Conservation (phyloP, 345 rosid species). For the Conringia planisiliqua region DNA sequence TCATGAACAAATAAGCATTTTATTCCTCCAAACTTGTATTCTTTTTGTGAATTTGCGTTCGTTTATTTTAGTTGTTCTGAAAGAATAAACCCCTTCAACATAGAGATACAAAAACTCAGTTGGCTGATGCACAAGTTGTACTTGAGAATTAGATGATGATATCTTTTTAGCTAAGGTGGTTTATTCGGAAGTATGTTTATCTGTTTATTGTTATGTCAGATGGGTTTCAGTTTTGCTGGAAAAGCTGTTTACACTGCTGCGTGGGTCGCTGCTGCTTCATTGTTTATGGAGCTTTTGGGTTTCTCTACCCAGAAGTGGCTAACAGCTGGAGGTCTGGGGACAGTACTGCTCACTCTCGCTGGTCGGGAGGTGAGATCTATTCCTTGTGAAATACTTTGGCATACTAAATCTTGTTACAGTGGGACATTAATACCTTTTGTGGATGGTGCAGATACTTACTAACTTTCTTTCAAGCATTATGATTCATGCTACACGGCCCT, state of each 20-base stretch:
- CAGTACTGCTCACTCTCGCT: conserved; percentile 94
- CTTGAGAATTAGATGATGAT: neutral
- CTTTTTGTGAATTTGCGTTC: neutral
- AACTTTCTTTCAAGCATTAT: conserved; percentile 90
- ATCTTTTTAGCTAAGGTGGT: neutral
- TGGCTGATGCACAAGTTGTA: neutral
- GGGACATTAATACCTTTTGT: conserved; percentile 4
- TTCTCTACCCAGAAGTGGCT: conserved; percentile 93
- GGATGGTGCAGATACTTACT: conserved; percentile 70
- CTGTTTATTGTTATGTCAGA: conserved; percentile 49
- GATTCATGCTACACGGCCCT: conserved; percentile 93
- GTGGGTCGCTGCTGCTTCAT: conserved; percentile 86
- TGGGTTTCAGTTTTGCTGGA: conserved; percentile 90
- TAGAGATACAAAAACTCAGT: conserved; percentile 1
- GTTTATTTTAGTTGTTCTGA: neutral
- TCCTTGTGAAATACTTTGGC: conserved; percentile 1
- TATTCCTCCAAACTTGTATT: conserved; percentile 2
- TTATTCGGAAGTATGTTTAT: neutral
- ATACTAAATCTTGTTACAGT: neutral
- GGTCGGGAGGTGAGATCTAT: conserved; percentile 77
- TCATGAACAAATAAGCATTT: conserved; percentile 7
- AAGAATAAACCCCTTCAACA: neutral
- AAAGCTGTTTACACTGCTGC: conserved; percentile 85
- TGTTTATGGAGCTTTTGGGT: conserved; percentile 94
- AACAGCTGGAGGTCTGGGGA: conserved; percentile 97